Conservation (phyloP, 1,284 basidiomycete species). For the Mycosarcoma mackinlayi region DNA sequence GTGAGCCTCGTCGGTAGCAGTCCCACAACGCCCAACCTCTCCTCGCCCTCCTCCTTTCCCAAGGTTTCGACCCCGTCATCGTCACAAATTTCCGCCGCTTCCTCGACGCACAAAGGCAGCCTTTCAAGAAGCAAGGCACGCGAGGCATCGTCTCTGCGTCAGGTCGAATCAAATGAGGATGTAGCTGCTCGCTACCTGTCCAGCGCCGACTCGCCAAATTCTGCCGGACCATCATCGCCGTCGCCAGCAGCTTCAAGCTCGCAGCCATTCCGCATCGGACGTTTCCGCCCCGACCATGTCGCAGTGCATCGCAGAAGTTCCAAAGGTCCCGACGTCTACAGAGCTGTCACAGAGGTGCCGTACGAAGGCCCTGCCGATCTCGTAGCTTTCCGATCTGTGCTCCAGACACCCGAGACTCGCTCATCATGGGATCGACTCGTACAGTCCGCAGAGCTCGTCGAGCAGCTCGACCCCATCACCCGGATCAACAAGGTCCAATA, state of each 20-base stretch:
- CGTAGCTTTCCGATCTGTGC: conserved; percentile 83
- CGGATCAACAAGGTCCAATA: conserved; percentile 89
- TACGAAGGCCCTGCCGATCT: conserved; percentile 75
- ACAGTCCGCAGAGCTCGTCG: conserved; percentile 82
- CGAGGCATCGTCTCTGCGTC: conserved; percentile 37
- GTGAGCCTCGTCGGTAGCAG: conserved; percentile 31
- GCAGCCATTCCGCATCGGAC: conserved; percentile 28
- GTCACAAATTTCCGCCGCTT: conserved; percentile 7
- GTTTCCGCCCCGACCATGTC: conserved; percentile 68
- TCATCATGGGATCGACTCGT: conserved; percentile 85
- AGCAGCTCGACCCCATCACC: conserved; percentile 86
- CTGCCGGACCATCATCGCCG: not conserved
- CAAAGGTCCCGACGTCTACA: conserved; percentile 79
- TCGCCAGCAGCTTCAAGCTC: conserved; percentile 5
- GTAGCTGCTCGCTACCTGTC: conserved; percentile 14
- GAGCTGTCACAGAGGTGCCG: conserved; percentile 83
- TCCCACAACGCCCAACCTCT: conserved; percentile 27
- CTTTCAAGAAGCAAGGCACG: conserved; percentile 15
- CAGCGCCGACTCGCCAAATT: conserved; percentile 3
- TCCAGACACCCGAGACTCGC: conserved; percentile 84
- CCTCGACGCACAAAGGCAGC: conserved; percentile 5
- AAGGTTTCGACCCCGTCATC: conserved; percentile 4
- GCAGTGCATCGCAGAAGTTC: conserved; percentile 69
- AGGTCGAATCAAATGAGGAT: conserved; percentile 37
- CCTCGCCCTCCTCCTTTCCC: conserved; percentile 23